Evolutionary conservation across 1,284 basidiomycete species (phyloP).

Genomic region (Lignosus rhinocerotis): DNA sequence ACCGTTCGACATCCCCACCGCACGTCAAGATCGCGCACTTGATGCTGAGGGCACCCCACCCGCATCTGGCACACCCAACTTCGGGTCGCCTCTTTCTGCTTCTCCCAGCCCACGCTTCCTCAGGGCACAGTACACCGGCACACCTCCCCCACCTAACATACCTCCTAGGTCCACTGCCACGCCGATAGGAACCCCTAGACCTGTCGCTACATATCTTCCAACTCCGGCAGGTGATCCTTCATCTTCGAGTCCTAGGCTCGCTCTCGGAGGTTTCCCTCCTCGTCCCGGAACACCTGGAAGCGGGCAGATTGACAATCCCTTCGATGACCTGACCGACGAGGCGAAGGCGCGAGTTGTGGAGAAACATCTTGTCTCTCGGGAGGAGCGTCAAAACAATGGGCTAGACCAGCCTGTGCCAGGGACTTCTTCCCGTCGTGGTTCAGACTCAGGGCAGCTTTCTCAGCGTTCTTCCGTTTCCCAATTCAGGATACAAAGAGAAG

Average conservation of each 20-base stretch:
- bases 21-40: conserved; percentile 25
- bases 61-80: conserved; percentile 19
- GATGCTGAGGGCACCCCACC: conserved; percentile 32
- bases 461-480: conserved; percentile 38
- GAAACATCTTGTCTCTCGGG: conserved; percentile 77
- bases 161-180: conserved; percentile 43
- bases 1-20: conserved; percentile 58
- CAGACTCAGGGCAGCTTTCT: conserved; percentile 30
- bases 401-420: conserved; percentile 18
- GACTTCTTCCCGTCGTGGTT: conserved; percentile 30
- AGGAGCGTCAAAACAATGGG: conserved; percentile 49
- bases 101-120: conserved; percentile 40
- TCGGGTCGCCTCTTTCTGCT: conserved; percentile 23
- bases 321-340: conserved; percentile 70
- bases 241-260: conserved; percentile 25
- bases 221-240: conserved; percentile 19
- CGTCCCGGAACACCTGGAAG: conserved; percentile 36
- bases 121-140: conserved; percentile 63
- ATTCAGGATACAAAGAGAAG: conserved; percentile 38
- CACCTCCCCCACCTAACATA: conserved; percentile 66
- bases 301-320: conserved; percentile 30
- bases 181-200: conserved; percentile 34
- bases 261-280: conserved; percentile 34
- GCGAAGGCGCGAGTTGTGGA: conserved; percentile 83
- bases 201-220: conserved; percentile 18